Conservation (phyloP, 2,329 filamentous ascomycete species). For the Botrytis byssoidea region DNA sequence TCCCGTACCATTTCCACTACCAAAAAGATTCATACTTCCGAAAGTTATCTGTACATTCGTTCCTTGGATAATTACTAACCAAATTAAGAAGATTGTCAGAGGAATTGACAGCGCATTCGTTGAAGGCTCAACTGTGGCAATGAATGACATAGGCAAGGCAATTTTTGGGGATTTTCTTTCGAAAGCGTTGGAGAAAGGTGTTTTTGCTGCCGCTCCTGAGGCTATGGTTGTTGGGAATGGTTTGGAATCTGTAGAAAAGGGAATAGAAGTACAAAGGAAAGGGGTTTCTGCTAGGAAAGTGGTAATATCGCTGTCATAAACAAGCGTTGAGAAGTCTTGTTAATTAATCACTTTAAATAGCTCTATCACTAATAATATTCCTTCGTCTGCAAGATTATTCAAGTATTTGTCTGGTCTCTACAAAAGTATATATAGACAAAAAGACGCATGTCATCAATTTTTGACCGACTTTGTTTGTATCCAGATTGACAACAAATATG, state of each 20-base stretch:
- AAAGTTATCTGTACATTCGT: neutral
- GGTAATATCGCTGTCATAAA: conserved; percentile 19
- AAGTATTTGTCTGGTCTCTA: neutral
- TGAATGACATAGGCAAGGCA: conserved; percentile 24
- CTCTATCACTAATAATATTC: neutral
- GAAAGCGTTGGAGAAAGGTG: conserved; percentile 40
- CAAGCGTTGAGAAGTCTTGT: neutral
- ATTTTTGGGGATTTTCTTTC: conserved; percentile 43
- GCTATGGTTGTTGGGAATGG: conserved; percentile 44
- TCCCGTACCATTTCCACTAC: conserved; percentile 4
- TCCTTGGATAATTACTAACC: neutral
- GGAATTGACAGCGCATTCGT: conserved; percentile 12
- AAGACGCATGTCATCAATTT: neutral
- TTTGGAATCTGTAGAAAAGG: conserved; percentile 44
- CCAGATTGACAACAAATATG: neutral
- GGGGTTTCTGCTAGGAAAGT: conserved; percentile 27
- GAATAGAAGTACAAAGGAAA: conserved; percentile 36
- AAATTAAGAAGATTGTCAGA: neutral
- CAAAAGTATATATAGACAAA: neutral
- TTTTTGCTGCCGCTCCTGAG: conserved; percentile 42
- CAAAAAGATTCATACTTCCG: conserved; percentile 8
- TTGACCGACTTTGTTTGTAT: neutral
- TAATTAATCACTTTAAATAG: neutral
- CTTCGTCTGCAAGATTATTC: neutral
- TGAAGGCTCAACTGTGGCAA: neutral